These are phyloP conservation scores for Trichosporon sp. DNA, from an alignment of 1,284 basidiomycete species.

Conservation along the genomic window DNA sequence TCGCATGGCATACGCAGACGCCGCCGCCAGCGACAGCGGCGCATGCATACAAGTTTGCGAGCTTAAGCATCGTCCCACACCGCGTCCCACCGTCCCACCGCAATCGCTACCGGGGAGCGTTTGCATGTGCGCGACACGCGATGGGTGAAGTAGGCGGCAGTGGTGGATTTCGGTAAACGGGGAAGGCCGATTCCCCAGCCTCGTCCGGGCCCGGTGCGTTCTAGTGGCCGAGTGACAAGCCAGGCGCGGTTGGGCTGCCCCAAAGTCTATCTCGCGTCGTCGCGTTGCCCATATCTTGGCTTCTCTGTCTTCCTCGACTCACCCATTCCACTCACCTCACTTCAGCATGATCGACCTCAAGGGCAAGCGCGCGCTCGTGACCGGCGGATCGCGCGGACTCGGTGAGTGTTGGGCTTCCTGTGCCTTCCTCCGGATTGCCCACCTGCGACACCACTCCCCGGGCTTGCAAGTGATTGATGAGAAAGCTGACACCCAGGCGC, in stretches of 20 bases:
- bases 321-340: neutral
- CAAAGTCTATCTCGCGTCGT: neutral
- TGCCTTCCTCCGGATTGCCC: neutral
- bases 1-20: neutral
- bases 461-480: neutral
- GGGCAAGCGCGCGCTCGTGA: conserved; percentile 28
- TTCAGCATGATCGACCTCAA: conserved; percentile 18
- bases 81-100: neutral
- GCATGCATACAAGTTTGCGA: neutral
- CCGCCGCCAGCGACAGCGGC: neutral
- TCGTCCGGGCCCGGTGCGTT: neutral
- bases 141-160: neutral
- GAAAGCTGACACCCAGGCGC: conserved; percentile 12
- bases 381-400: conserved; percentile 25
- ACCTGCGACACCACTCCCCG: neutral
- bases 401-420: neutral
- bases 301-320: neutral
- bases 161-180: neutral
- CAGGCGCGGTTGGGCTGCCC: neutral
- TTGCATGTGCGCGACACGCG: no score
- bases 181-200: neutral
- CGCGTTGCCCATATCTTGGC: neutral
- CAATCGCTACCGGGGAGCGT: no score
- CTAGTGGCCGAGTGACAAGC: neutral
- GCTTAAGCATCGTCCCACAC: neutral